Evolutionary conservation across 2,329 filamentous ascomycete genomes (phyloP), one percentile per base, ranked within the genome.

Genomic region (Xenosphaeropsis pyriputrescens): DNA sequence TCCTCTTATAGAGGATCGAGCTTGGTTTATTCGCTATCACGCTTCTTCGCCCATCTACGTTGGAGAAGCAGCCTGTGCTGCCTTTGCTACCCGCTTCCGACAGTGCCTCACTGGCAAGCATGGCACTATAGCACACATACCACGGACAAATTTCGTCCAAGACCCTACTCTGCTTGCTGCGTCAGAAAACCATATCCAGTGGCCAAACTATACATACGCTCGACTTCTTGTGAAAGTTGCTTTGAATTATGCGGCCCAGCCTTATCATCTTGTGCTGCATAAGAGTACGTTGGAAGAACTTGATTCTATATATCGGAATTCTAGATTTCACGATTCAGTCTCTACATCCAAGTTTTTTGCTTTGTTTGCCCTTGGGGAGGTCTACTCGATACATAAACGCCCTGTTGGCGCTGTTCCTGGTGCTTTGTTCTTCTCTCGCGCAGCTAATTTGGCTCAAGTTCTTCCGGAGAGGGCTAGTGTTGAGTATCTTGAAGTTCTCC

Each of bases 281-380:
- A 61, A 48, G 35, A 57, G 39, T 42, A 62, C 37, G 35, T 59
- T 47, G 57, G 57, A 43, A 43, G 58, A 49, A 44, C 58, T 44
- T 45, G 63, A 53, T 36, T 46, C 49, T 3, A 51, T 57, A 1
- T 59, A 58, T 35, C 38, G 59, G 47, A 40, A 57, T 45, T 47
- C 57, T 50, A 32, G 53, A 44, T 4, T 48, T 43, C 4, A 46
- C 47, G 7, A 46, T 45, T 30, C 54, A 31, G 13, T 58, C 35
- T 62, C 58, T 47, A 46, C 62, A 9, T 64, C 60, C 47, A 64
- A 63, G 34, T 61, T 63, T 30, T 65, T 62, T 33, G 57, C 58
- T 0, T 43, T 65, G 7, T 63, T 65, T 49, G 60, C 60, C 0
- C 51, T 65, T 31, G 62, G 62, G 0, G 60, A 65, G 36, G 59